Evolutionary conservation across 2,329 filamentous ascomycete species (phyloP).

Genomic region (Ophiocordyceps camponoti-leonardi): DNA sequence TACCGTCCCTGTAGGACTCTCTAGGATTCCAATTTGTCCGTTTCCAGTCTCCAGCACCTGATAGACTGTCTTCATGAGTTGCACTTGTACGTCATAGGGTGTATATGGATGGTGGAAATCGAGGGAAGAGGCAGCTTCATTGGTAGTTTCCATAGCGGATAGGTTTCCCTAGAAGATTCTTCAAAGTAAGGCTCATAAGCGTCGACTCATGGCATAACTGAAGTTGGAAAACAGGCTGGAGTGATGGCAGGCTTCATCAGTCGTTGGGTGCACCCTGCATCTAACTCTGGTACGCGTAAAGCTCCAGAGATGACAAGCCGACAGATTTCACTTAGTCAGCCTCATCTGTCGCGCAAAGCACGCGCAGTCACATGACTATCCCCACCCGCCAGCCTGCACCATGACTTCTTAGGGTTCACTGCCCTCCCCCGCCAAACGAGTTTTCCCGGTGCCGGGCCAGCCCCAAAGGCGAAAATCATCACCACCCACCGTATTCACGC

Average conservation of each 20-base stretch:
- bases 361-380: not conserved
- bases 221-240: not conserved
- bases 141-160: not conserved
- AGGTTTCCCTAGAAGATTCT: not conserved
- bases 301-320: too few relatives aligned
- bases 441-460: conserved; percentile 11
- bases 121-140: conserved; percentile 8
- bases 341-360: not conserved
- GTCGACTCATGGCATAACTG: not conserved
- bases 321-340: not conserved
- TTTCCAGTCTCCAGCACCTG: conserved; percentile 51
- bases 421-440: conserved; percentile 22
- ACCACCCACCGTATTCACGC: conserved; percentile 17
- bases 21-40: conserved; percentile 72
- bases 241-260: not conserved
- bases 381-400: not conserved
- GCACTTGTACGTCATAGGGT: conserved; percentile 72
- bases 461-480: conserved; percentile 19
- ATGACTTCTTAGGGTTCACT: conserved; percentile 19
- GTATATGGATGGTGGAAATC: conserved; percentile 78
- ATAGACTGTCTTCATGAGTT: conserved; percentile 79
- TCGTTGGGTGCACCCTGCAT: not conserved
- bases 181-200: not conserved
- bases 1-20: conserved; percentile 76
- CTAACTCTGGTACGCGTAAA: not conserved